Conservation (phyloP, 176 grass and related monocot species). For the Oryza punctata region DNA sequence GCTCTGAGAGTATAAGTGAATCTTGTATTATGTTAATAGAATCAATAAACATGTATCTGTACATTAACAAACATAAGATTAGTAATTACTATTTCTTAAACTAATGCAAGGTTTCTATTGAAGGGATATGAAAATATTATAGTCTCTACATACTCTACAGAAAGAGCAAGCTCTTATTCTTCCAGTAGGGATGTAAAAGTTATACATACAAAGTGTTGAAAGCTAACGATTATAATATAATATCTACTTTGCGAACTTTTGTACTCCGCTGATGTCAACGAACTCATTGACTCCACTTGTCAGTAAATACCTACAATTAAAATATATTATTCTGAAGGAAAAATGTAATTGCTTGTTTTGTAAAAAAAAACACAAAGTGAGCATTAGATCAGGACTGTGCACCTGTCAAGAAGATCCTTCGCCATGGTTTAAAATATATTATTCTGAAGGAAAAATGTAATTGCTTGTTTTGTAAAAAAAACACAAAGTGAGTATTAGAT, state of each 20-base stretch:
- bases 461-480: neutral
- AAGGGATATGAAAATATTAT: neutral
- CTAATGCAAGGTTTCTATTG: neutral
- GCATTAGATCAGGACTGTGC: neutral
- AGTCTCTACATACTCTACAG: neutral
- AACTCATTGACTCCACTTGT: constrained; percentile 56
- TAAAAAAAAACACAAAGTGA: constrained; percentile 3
- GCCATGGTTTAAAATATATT: constrained; percentile 36
- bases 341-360: neutral
- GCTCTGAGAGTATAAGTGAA: no score
- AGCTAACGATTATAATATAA: neutral
- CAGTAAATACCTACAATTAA: constrained; percentile 48
- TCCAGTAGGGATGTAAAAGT: neutral
- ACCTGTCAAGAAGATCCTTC: constrained; percentile 55
- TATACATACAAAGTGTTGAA: neutral
- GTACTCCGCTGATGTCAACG: constrained; percentile 56
- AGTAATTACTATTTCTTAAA: no score
- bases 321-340: neutral
- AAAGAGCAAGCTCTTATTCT: neutral
- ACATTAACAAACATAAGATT: no score
- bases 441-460: neutral
- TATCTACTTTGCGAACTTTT: constrained; percentile 48
- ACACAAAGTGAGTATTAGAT: neutral
- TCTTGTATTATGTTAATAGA: no score
- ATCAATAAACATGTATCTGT: no score